Base-by-base conservation (phyloP, 1,139 yeast genomes). In the Zygoascus hellenicus region DNA sequence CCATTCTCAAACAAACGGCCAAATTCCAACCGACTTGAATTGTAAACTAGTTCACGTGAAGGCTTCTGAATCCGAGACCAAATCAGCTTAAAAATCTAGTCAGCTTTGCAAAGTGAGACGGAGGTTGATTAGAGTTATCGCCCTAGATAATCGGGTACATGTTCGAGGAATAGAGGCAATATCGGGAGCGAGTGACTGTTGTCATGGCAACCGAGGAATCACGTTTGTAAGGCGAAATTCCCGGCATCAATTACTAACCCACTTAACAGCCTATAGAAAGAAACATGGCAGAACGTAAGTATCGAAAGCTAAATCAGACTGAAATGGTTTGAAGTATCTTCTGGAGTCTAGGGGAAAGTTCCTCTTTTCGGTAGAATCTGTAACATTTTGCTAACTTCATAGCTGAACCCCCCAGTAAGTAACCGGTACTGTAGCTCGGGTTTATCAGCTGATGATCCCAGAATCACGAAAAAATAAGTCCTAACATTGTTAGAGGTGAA, bases 401-500 rank as follows among this genome's bases (percentile, higher is more conserved):
- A 31, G 15, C 34, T 9, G 15, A 31, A 31, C 5, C 15, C 13
- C 26, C 26, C 26, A 41, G 43, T 41, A 41, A 4, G 43, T 41
- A 19, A 22, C 26, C 7, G 26, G 7, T n/a, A n/a, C n/a, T n/a
- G n/a, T n/a, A n/a, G n/a, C n/a, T 22, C 26, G 26, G 26, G n/a
- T n/a, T n/a, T n/a, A n/a, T 31, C 34, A 14, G 15, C 15, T 14
- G 34, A n/a, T 31, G 6, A 9, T 14, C 5, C 5, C n/a, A n/a
- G n/a, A n/a, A 31, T 4, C 9, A 31, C 9, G 4, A 5, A 9
- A 14, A 31, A 31, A n/a, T 22, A 7, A 22, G 6, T 7, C 7
- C 26, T 22, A 22, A 22, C 26, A 22, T 29, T 26, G 3, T 14
- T 30, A 56, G 59, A 86, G 64, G 94, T 94, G 56, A 92, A 90